phyloP scores from a whole-genome alignment of 2,329 filamentous ascomycete species.

The Ascochyta fabae region DNA sequence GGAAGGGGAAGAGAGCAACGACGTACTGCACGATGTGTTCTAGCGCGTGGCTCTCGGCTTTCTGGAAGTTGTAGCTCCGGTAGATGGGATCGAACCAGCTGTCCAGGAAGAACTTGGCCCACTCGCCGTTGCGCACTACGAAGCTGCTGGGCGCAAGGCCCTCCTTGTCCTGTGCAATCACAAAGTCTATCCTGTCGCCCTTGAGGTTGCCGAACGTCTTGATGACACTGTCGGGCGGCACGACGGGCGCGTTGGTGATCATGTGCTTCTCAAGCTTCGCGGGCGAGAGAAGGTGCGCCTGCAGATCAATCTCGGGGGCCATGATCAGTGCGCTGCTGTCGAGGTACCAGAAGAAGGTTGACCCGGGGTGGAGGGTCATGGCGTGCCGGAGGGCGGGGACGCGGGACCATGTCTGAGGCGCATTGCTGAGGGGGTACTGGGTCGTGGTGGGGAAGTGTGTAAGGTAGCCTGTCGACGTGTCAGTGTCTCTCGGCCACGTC shows the following conservation, averaged over 20 bases:
- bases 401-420: slow-evolving; percentile 71
- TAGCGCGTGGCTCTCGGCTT: slow-evolving; percentile 88
- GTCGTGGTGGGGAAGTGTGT: slow-evolving; percentile 80
- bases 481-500: slow-evolving; percentile 7
- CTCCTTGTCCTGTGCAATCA: slow-evolving; percentile 83
- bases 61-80: slow-evolving; percentile 93
- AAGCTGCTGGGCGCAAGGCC: slow-evolving; percentile 81
- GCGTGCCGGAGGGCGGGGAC: slow-evolving; percentile 90
- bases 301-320: slow-evolving; percentile 74
- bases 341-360: slow-evolving; percentile 85
- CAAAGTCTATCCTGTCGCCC: slow-evolving; percentile 77
- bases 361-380: slow-evolving; percentile 77
- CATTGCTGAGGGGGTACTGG: slow-evolving; percentile 73
- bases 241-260: slow-evolving; percentile 83
- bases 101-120: slow-evolving; percentile 91
- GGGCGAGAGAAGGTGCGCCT: slow-evolving; percentile 72
- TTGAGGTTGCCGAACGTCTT: slow-evolving; percentile 87
- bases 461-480: slow-evolving; percentile 71
- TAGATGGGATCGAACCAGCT: slow-evolving; percentile 97
- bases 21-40: slow-evolving; percentile 63
- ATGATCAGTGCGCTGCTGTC: slow-evolving; percentile 87
- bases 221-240: slow-evolving; percentile 96
- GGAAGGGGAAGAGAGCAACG: too few relatives aligned
- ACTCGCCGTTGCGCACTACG: slow-evolving; percentile 81
- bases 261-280: slow-evolving; percentile 75